These are phyloP conservation scores for Cladosporium sp. DNA, from an alignment of 2,329 filamentous ascomycete genomes.

Conservation along the genomic window DNA sequence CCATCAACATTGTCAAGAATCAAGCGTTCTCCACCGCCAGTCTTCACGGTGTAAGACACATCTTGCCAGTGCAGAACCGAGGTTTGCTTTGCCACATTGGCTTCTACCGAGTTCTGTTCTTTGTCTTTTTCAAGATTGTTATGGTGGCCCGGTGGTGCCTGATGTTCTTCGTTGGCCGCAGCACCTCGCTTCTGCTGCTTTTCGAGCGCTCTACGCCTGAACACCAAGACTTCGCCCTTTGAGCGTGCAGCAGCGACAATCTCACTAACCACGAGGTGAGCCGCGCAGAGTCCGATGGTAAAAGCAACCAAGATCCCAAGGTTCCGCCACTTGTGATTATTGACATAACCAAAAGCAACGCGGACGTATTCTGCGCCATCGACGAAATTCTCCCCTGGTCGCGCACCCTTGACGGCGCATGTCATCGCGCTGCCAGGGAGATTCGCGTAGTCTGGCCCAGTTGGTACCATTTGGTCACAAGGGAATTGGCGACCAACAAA, in stretches of 20 bases:
- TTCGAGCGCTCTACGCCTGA: conserved; percentile 36
- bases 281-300: conserved; percentile 56
- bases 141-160: conserved; percentile 21
- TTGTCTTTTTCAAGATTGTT: conserved; percentile 28
- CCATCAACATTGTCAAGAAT: conserved; percentile 53
- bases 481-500: conserved; percentile 54
- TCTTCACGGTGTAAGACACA: conserved; percentile 52
- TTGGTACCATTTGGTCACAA: conserved; percentile 42
- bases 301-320: conserved; percentile 63
- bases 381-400: conserved; percentile 50
- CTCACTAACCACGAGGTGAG: conserved; percentile 60
- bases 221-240: conserved; percentile 64
- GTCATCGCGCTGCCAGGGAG: conserved; percentile 14
- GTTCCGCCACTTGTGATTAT: conserved; percentile 54
- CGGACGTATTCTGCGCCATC: conserved; percentile 57
- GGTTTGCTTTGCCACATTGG: conserved; percentile 57
- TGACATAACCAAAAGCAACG: conserved; percentile 53
- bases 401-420: conserved; percentile 46
- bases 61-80: conserved; percentile 66
- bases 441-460: conserved; percentile 22
- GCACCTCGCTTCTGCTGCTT: conserved; percentile 36
- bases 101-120: conserved; percentile 33
- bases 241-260: conserved; percentile 57
- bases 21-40: conserved; percentile 48
- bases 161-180: conserved; percentile 38